Base-by-base conservation (phyloP, 2,329 filamentous ascomycete species). In the Catunica adiposa region DNA sequence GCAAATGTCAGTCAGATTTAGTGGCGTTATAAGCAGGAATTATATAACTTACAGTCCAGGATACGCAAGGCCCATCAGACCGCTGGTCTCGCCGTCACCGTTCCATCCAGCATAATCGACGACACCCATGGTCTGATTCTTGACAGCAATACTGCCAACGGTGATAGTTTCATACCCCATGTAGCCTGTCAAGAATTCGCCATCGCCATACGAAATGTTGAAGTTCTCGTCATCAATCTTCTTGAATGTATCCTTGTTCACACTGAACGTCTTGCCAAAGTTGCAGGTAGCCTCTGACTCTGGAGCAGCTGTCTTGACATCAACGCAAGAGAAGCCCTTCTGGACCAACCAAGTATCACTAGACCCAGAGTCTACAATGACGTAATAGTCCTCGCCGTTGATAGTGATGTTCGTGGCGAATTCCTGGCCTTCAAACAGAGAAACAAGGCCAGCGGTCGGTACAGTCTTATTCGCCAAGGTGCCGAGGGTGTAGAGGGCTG, bases 271-370 rank as follows among this genome's bases (percentile, higher is more conserved):
- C 29, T 37, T 51, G 11, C 47, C 56, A 55, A 55, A 55, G 48
- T 55, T 46, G 48, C 56, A 58, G 14, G 23, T 38, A 6, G 20
- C 14, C 56, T 54, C 51, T 2, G 51, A 15, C 51, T 51, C 44
- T 15, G 31, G 20, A n/a, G 47, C 42, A n/a, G 34, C 9, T 4
- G 52, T 54, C 1, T 20, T 22, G 1, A 52, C 48, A 23, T 52
- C 53, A 20, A 58, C 50, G 23, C 56, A 58, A 20, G 20, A 11
- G 29, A 55, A 58, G 25, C 17, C 22, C 4, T 26, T 48, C 17
- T 52, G 25, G 5, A 55, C 53, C 17, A 70, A 26, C 56, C 56
- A 58, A 11, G 53, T 55, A 23, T 58, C 56, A 25, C 46, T 46
- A 14, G 47, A 52, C n/a, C 53, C 56, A 2, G 56, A 31, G 22